These are phyloP conservation scores for Boletus tomentosulus DNA, from an alignment of 768 basidiomycete genomes.

Conservation along the genomic window DNA sequence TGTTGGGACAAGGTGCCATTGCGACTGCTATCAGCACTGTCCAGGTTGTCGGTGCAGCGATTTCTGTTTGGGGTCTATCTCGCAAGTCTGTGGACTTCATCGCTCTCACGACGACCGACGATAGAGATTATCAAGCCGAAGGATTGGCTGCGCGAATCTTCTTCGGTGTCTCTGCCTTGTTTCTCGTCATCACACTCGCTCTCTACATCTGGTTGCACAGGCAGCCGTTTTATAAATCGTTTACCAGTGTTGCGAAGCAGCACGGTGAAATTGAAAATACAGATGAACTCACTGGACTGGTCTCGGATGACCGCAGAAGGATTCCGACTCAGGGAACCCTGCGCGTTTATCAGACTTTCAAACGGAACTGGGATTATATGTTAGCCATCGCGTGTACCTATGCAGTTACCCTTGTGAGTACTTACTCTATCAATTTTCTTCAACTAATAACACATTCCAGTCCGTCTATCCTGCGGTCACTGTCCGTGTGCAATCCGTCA, in stretches of 20 bases:
- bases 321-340: conserved; percentile 33
- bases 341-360: conserved; percentile 50
- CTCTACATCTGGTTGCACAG: conserved; percentile 56
- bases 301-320: conserved; percentile 26
- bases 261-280: conserved; percentile 21
- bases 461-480: conserved; percentile 87
- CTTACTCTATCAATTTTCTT: not conserved
- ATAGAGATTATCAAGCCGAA: conserved; percentile 46
- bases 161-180: conserved; percentile 65
- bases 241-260: conserved; percentile 45
- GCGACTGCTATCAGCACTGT: conserved; percentile 77
- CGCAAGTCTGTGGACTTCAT: conserved; percentile 14
- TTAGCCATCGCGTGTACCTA: conserved; percentile 75
- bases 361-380: conserved; percentile 64
- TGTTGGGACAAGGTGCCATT: conserved; percentile 84
- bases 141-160: conserved; percentile 67
- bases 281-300: conserved; percentile 32
- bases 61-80: conserved; percentile 49
- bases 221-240: conserved; percentile 54
- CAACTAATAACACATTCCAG: conserved; percentile 35
- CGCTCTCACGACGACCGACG: conserved; percentile 13
- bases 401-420: conserved; percentile 69
- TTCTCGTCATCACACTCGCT: conserved; percentile 50
- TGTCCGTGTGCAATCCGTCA: conserved; percentile 64
- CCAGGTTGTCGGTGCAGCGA: conserved; percentile 62